A percentile compares a stretch with the other conserved stretches of the same genome.
Evolutionary conservation across 306 rosid species (phyloP).

Genomic region (Astragalus glycyphyllos): DNA sequence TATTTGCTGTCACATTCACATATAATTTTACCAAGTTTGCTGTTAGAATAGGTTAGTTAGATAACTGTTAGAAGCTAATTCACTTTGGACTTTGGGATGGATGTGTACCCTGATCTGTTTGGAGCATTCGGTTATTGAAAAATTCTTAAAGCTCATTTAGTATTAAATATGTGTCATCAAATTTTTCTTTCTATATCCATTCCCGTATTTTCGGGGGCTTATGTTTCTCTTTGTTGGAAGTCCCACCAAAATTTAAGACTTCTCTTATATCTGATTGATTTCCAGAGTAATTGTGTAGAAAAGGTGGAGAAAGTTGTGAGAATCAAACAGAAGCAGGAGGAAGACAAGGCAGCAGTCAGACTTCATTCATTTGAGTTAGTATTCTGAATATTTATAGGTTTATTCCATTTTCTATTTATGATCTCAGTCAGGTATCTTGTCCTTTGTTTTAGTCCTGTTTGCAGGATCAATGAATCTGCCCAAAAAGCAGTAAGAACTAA

Average conservation of each 20-base stretch:
- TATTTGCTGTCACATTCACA: neutral
- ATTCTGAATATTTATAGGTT: slow-evolving; percentile 10
- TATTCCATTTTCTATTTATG: slow-evolving; percentile 28
- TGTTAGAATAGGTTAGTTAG: slow-evolving; percentile 15
- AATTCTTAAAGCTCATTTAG: slow-evolving; percentile 26
- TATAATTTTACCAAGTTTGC: slow-evolving; percentile 30
- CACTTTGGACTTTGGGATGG: slow-evolving; percentile 4
- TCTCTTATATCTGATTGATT: slow-evolving; percentile 30
- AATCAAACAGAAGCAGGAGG: slow-evolving; percentile 79
- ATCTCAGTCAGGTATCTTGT: slow-evolving; percentile 34
- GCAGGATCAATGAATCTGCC: slow-evolving; percentile 50
- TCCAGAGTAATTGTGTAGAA: slow-evolving; percentile 58
- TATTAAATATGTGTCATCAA: slow-evolving; percentile 8
- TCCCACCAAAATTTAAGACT: too few relatives aligned
- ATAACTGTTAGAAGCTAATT: slow-evolving; percentile 33
- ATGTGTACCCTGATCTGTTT: slow-evolving; percentile 13
- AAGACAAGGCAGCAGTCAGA: slow-evolving; percentile 67
- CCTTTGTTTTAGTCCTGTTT: slow-evolving; percentile 50
- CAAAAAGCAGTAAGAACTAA: slow-evolving; percentile 54
- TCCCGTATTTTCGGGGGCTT: neutral
- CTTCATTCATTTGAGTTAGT: slow-evolving; percentile 86
- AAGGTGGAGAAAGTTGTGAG: slow-evolving; percentile 66
- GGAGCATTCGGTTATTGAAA: slow-evolving; percentile 29
- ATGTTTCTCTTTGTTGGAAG: slow-evolving; percentile 2
- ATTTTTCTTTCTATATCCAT: neutral